A percentile compares a stretch with the other conserved stretches of the same genome.
These are phyloP conservation scores for Penicillium nordicum DNA, from an alignment of 2,329 filamentous ascomycete species.

Conservation along the genomic window DNA sequence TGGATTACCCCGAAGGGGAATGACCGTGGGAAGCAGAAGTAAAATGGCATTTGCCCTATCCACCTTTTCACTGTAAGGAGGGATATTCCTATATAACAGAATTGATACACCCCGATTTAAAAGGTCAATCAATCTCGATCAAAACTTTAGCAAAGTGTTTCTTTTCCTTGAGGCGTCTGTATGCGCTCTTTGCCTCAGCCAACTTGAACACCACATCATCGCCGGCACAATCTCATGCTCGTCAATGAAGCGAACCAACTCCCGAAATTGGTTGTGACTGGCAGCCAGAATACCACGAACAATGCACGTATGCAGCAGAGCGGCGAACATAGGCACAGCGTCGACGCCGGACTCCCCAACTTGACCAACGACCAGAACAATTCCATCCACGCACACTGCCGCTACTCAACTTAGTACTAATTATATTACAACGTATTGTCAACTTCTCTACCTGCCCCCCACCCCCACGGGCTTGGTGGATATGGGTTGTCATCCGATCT, in stretches of 20 bases:
- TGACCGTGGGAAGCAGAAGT: too few species aligned
- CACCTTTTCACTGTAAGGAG: too few species aligned
- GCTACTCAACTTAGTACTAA: neutral
- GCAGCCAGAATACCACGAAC: slow-evolving; percentile 31
- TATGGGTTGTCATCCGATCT: too few species aligned
- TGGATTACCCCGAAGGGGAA: too few species aligned
- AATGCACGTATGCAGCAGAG: slow-evolving; percentile 26
- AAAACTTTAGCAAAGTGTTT: slow-evolving; percentile 41
- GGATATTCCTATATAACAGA: neutral
- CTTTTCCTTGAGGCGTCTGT: slow-evolving; percentile 30
- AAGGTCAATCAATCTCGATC: slow-evolving; percentile 25
- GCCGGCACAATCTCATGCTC: slow-evolving; percentile 31
- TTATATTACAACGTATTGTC: too few species aligned
- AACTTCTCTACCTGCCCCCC: too few species aligned
- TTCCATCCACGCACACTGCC: neutral
- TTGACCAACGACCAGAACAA: neutral
- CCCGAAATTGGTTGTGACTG: slow-evolving; percentile 26
- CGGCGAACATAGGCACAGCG: slow-evolving; percentile 10
- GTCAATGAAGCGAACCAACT: slow-evolving; percentile 33
- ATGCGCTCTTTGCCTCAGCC: slow-evolving; percentile 33
- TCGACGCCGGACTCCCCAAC: neutral
- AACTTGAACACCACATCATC: slow-evolving; percentile 34
- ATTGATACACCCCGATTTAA: neutral
- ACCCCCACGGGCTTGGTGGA: too few species aligned
- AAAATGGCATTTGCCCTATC: too few species aligned